Base-by-base conservation (phyloP, 2,329 filamentous ascomycete genomes). In the Fusarium solani-melongenae region DNA sequence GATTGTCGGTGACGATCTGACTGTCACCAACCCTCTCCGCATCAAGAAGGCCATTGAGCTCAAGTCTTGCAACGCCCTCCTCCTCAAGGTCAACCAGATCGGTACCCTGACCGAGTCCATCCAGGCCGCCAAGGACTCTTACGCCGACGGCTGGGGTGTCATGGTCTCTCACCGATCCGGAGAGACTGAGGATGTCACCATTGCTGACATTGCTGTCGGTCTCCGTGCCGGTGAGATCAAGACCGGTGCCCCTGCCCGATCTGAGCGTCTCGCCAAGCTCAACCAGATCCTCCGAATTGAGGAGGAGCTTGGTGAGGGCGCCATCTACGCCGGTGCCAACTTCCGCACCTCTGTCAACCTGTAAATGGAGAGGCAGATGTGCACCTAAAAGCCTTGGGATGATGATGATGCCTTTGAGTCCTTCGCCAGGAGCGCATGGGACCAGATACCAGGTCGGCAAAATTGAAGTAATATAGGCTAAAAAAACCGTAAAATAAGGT, bases 1-100 rank as follows among this genome's bases (percentile, higher is more conserved):
- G 91, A 95, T 99, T 83, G 96, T 99, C 78, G 96, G 92, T 88
- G 96, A 99, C 83, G 96, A 99, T 84, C 87, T 99, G 90, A 98
- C 96, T 78, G 96, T 99, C 86, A 99, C 96, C 86, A 99, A 99
- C 92, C 96, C 96, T 74, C 88, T 94, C 81, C 96, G 96, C 86
- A 99, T 99, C 91, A 98, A 98, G 94, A 97, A 97, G 91, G 96
- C 96, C 82, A 98, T 98, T 79, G 95, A 98, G 86, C 93, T 96
- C 82, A 99, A 99, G 93, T 94, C 96, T 81, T 96, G 95, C 92
- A 98, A 99, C 84, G 94, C 95, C 77, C 93, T 99, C 70, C 91
- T 99, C 74, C 94, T 99, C 84, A 99, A 99, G 93, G 95, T 99
- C 86, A 99, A 99, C 93, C 96, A 99, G 91, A 99, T 99, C 81